These are phyloP conservation scores for Paraleonurus japonicus DNA, from an alignment of 257 asterid genomes.

Conservation along the genomic window DNA sequence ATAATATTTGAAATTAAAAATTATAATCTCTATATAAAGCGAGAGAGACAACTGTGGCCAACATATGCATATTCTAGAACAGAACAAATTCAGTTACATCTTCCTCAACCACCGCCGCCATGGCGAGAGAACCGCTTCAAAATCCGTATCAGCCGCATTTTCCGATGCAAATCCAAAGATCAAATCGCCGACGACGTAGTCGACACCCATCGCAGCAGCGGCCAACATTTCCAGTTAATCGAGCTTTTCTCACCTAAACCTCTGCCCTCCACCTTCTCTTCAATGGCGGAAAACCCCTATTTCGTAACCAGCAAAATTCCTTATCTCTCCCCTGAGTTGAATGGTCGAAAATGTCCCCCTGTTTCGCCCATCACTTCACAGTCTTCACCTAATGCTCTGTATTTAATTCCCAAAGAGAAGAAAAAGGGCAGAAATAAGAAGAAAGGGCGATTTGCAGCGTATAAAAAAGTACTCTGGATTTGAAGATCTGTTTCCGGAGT, in stretches of 20 bases:
- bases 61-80: not conserved
- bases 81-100: not conserved
- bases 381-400: conserved; percentile 28
- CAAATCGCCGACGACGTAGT: conserved; percentile 33
- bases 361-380: conserved; percentile 37
- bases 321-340: not conserved
- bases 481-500: conserved; percentile 8
- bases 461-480: not conserved
- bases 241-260: conserved; percentile 35
- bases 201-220: not conserved
- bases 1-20: not conserved
- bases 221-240: conserved; percentile 22
- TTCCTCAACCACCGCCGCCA: conserved; percentile 8
- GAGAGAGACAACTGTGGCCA: not conserved
- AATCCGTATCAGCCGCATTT: conserved; percentile 39
- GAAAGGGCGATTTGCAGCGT: not conserved
- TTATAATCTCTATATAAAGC: not conserved
- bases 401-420: conserved; percentile 6
- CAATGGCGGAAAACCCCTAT: conserved; percentile 14
- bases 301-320: not conserved
- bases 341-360: conserved; percentile 57
- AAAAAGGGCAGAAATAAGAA: not conserved
- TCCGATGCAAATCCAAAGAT: conserved; percentile 52
- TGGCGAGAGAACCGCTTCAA: conserved; percentile 45
- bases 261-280: not conserved